Evolutionary conservation across 805 yeast genomes (phyloP), one percentile per base, ranked within the genome.

Genomic region (Nakazawaea populi): DNA sequence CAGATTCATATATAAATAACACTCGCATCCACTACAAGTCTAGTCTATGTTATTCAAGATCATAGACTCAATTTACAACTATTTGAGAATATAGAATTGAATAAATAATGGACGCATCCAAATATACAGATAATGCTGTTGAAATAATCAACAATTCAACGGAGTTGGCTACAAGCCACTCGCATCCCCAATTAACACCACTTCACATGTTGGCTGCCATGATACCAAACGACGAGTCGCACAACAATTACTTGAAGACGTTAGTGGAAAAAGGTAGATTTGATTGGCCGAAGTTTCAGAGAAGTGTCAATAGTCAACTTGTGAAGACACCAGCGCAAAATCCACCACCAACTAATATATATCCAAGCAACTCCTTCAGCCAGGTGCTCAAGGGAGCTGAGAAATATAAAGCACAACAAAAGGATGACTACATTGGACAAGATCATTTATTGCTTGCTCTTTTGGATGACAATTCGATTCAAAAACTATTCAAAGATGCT

Each of bases 91-190:
- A 18, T 18, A 18, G 24, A 18, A 18, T 37, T 37, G 31, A 49
- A 18, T 32, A 4, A 24, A 61, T 31, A 27, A 77, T 81, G 85
- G 85, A 81, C 63, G 79, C 79, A 60, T 68, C 91, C 53, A 91
- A 89, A 75, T 87, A 89, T 59, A 94, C 99, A 55, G 98, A 94
- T 67, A 87, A 94, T 67, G 98, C 97, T 42, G 79, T 89, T 60
- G 83, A 79, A 49, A 80, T 92, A 54, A 75, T 94, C 47, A 85
- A 87, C 58, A 75, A 80, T 60, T 96, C 98, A 49, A 80, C 83
- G 53, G 80, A 85, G 63, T 69, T 94, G 54, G 96, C 97, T 41
- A 78, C 82, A 61, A 95, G 89, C 57, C 89, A 89, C 62, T 77
- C 86, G 47, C 90, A 94, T 68, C 75, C 92, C 7, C 92, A 88